Conservation (phyloP, 2,329 filamentous ascomycete species). For the Talaromyces verruculosus region DNA sequence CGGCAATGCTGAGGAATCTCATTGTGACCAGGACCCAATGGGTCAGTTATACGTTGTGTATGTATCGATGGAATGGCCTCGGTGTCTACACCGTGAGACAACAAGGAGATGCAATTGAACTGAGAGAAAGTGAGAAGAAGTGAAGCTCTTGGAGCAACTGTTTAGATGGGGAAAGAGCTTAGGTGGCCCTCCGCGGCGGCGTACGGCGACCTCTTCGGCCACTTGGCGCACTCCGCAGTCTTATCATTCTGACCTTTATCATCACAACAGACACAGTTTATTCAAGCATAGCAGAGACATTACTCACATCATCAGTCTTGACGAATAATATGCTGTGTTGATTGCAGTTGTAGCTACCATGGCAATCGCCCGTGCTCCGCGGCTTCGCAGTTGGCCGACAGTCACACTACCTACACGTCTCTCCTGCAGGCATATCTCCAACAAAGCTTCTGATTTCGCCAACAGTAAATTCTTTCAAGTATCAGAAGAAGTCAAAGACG, state of each 20-base stretch:
- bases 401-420: background rate
- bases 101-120: constrained; percentile 17
- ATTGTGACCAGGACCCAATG: constrained; percentile 34
- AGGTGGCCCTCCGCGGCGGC: constrained; percentile 37
- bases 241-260: constrained; percentile 17
- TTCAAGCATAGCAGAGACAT: background rate
- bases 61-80: constrained; percentile 25
- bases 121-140: background rate
- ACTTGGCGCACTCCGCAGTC: constrained; percentile 32
- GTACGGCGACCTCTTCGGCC: constrained; percentile 39
- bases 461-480: constrained; percentile 61
- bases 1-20: constrained; percentile 43
- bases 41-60: constrained; percentile 30
- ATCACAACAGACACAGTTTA: background rate
- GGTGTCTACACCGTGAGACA: constrained; percentile 23
- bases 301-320: background rate
- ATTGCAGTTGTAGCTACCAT: background rate
- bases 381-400: constrained; percentile 14
- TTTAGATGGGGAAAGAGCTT: constrained; percentile 31
- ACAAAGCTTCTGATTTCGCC: constrained; percentile 33
- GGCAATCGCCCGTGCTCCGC: constrained; percentile 10
- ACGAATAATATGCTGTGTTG: background rate
- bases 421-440: constrained; percentile 21
- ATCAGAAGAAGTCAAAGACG: constrained; percentile 79
- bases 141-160: background rate